Evolutionary conservation across 768 basidiomycete genomes (phyloP), one percentile per base, ranked within the genome.

Genomic region (Boletus rubroflammeus): DNA sequence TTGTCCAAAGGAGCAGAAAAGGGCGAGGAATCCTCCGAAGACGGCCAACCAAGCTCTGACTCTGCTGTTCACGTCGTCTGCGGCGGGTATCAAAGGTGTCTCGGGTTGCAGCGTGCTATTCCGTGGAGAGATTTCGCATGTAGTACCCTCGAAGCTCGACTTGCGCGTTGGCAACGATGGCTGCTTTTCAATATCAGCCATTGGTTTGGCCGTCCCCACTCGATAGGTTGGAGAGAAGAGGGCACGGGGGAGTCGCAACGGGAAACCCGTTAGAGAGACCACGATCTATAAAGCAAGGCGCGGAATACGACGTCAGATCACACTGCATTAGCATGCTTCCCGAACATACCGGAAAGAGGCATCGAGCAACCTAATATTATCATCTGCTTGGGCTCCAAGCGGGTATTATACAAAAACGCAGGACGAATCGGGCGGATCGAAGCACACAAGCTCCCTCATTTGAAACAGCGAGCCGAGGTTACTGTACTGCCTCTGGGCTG

Each of bases 1-100:
- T 59, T 82, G 84, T 9, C 87, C 87, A 64, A 89, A 87, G 2
- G 84, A 82, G 64, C 79, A 84, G 70, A 86, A 82, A 8, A 88
- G 73, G 8, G 82, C 81, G 26, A 86, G 64, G 66, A 84, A 86
- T 0, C 84, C 83, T 1, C 87, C 88, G 39, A 81, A 63, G 35
- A 88, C 80, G 2, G 81, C 76, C 15, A 87, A 62, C 71, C 77
- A 76, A 4, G 48, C 75, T 62, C 44, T 71, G 23, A 36, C 36
- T 41, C 68, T 67, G 35, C 0, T 36, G 40, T 10, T 26, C n/a
- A 10, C 9, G 40, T 53, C 50, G 42, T 47, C 53, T 7, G 46
- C 4, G 45, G 45, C 3, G 13, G 58, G 36, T 45, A 72, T 58
- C 36, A 60, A 38, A 0, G 59, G 62, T 1, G 53, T 28, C 19